Conservation (phyloP, 2,329 filamentous ascomycete species). For the Penicillium freii region DNA sequence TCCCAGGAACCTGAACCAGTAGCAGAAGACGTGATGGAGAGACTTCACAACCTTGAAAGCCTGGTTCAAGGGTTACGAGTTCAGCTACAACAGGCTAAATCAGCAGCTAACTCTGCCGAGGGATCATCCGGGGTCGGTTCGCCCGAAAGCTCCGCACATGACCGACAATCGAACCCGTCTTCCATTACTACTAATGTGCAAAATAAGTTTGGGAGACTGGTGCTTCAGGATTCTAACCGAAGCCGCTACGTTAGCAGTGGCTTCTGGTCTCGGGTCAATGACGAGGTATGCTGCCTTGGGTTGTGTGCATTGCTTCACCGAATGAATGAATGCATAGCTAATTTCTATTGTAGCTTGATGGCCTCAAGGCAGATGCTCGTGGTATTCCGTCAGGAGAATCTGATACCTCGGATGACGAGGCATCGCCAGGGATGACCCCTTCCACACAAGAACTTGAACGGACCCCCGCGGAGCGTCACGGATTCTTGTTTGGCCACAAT, state of each 20-base stretch:
- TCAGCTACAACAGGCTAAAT: constrained; percentile 48
- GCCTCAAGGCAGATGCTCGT: constrained; percentile 21
- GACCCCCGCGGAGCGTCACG: constrained; percentile 48
- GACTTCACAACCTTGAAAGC: constrained; percentile 50
- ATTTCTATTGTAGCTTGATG: constrained; percentile 15
- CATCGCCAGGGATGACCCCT: constrained; percentile 26
- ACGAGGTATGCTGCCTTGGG: constrained; percentile 47
- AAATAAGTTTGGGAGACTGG: constrained; percentile 50
- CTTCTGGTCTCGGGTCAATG: constrained; percentile 58
- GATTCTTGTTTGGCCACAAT: constrained; percentile 53
- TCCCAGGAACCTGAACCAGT: constrained; percentile 26
- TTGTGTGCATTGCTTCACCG: constrained; percentile 15
- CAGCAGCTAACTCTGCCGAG: constrained; percentile 24
- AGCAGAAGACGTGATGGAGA: constrained; percentile 48
- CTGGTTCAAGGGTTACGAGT: constrained; percentile 53
- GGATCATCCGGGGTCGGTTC: constrained; percentile 31
- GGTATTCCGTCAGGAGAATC: constrained; percentile 35
- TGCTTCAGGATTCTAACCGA: constrained; percentile 45
- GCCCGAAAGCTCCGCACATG: constrained; percentile 23
- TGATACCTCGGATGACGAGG: constrained; percentile 37
- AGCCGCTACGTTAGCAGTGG: constrained; percentile 53
- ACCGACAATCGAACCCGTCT: constrained; percentile 14
- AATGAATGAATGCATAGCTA: neutral
- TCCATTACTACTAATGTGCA: constrained; percentile 28
- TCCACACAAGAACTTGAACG: constrained; percentile 42